These are phyloP conservation scores for Scolecobasidium constrictum DNA, from an alignment of 2,329 filamentous ascomycete genomes.

Conservation along the genomic window DNA sequence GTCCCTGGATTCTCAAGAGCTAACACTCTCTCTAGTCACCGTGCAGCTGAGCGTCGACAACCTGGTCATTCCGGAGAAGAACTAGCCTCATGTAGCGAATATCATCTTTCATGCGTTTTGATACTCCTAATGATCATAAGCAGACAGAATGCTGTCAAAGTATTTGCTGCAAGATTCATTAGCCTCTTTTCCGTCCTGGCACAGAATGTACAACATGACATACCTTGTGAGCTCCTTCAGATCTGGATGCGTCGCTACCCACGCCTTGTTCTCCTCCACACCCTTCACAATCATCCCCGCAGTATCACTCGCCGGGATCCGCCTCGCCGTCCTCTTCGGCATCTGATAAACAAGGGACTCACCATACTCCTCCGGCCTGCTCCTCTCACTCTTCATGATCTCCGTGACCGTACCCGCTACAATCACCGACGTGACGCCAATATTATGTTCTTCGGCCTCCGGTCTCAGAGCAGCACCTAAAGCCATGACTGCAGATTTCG, in stretches of 20 bases:
- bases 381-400: constrained; percentile 6
- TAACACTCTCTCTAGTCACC: no score
- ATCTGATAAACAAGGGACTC: neutral
- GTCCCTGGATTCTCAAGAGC: no score
- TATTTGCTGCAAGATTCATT: no score
- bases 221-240: constrained; percentile 3
- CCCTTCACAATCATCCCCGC: constrained; percentile 5
- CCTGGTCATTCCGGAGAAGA: constrained; percentile 8
- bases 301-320: constrained; percentile 6
- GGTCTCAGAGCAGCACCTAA: constrained; percentile 1
- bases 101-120: no score
- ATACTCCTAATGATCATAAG: constrained; percentile 1
- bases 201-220: no score
- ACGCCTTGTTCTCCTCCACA: constrained; percentile 5
- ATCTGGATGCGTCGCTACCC: constrained; percentile 7
- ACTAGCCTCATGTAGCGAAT: neutral
- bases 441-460: constrained; percentile 1
- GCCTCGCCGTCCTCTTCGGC: constrained; percentile 1
- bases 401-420: constrained; percentile 5
- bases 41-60: constrained; percentile 6
- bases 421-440: constrained; percentile 2
- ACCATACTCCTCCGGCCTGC: constrained; percentile 2
- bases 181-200: no score
- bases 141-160: neutral
- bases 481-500: constrained; percentile 5